These are phyloP conservation scores for Pulveroboletus sp. DNA, from an alignment of 768 basidiomycete species.

Conservation along the genomic window DNA sequence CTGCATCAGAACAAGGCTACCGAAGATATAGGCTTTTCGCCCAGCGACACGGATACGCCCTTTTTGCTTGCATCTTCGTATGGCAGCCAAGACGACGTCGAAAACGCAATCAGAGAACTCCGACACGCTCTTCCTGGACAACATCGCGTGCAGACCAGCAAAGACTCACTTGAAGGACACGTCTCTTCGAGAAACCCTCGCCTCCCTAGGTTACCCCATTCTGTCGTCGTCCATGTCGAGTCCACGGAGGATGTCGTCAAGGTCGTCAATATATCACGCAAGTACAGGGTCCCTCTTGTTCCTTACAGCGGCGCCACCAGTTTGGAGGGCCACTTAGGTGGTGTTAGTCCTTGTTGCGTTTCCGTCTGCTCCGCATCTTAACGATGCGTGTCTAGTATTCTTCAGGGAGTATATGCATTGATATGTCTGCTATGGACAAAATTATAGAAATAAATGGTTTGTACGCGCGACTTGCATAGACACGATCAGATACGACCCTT, in stretches of 20 bases:
- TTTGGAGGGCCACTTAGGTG: conserved; percentile 83
- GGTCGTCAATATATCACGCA: conserved; percentile 72
- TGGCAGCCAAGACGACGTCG: conserved; percentile 45
- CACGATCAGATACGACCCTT: not conserved
- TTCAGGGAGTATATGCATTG: conserved; percentile 65
- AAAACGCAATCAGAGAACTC: conserved; percentile 54
- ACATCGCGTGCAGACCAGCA: conserved; percentile 50
- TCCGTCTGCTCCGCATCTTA: conserved; percentile 1
- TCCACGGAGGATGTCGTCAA: conserved; percentile 82
- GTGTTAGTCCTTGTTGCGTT: conserved; percentile 40
- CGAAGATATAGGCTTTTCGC: not conserved
- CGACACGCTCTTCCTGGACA: conserved; percentile 42
- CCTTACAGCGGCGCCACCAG: conserved; percentile 86
- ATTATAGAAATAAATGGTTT: conserved; percentile 56
- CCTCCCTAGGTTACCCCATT: conserved; percentile 56
- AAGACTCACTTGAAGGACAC: conserved; percentile 47
- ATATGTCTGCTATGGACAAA: conserved; percentile 64
- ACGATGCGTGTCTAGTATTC: conserved; percentile 26
- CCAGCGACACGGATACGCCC: not conserved
- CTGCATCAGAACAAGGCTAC: conserved; percentile 1
- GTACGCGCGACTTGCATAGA: conserved; percentile 18
- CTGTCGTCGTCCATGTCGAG: conserved; percentile 54
- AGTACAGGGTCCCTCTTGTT: conserved; percentile 72
- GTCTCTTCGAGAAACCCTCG: conserved; percentile 73
- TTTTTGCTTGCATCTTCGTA: conserved; percentile 30